A percentile compares a stretch with the other conserved stretches of the same genome.
These are phyloP conservation scores for Podila epicladia DNA, from an alignment of 192 early-diverging fungal genomes.

Conservation along the genomic window DNA sequence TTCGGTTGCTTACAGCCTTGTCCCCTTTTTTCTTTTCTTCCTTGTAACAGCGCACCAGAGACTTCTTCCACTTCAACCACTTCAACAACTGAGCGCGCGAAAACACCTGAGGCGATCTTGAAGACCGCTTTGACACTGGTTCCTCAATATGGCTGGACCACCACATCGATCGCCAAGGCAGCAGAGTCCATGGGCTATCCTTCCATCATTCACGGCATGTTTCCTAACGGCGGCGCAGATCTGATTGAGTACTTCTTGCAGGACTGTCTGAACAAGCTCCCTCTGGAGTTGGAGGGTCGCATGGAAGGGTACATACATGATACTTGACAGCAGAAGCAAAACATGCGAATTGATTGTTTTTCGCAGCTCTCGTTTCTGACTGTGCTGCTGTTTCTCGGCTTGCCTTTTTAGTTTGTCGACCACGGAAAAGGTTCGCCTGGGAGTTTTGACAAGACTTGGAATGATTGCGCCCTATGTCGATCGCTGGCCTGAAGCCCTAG, in stretches of 20 bases:
- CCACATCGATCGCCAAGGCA: constrained; percentile 68
- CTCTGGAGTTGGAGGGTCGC: constrained; percentile 70
- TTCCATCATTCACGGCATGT: constrained; percentile 75
- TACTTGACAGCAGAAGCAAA: background rate
- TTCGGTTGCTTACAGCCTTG: background rate
- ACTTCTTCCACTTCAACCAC: background rate
- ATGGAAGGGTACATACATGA: constrained; percentile 60
- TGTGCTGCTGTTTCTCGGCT: background rate
- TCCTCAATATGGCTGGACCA: constrained; percentile 79
- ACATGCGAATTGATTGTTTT: background rate
- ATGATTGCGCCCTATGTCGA: constrained; percentile 76
- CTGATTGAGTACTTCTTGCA: constrained; percentile 82
- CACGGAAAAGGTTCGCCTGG: constrained; percentile 66
- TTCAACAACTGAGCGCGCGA: background rate
- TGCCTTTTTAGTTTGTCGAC: constrained; percentile 41
- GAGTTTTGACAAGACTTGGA: constrained; percentile 71
- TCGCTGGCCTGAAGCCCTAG: constrained; percentile 79
- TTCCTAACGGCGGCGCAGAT: constrained; percentile 69
- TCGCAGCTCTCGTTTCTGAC: background rate
- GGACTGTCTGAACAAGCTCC: constrained; percentile 66
- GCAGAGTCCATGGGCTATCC: constrained; percentile 76
- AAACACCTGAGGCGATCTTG: constrained; percentile 60
- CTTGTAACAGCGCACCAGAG: background rate
- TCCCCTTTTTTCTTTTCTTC: background rate
- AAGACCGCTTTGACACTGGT: constrained; percentile 74